Percentiles rank a stretch among this genome's conserved stretches.
Evolutionary conservation across 176 grass and related monocot genomes (phyloP).

Genomic region (Oryza meridionalis): DNA sequence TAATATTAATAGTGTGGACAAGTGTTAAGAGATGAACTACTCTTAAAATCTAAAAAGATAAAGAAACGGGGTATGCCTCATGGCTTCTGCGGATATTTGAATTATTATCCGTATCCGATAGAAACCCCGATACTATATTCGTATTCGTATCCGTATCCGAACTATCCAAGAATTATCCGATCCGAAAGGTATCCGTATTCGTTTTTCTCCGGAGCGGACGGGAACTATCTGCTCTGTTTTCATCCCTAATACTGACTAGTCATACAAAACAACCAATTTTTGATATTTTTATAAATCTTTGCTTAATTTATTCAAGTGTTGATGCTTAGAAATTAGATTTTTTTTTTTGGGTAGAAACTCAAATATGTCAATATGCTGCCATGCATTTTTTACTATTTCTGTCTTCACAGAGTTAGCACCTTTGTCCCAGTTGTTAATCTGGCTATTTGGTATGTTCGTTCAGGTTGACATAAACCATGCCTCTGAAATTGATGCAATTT

Average conservation of each 20-base stretch:
- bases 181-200: no score
- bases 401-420: constrained; percentile 8
- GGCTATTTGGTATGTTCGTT: constrained; percentile 20
- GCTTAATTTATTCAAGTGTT: constrained; percentile 6
- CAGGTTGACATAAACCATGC: constrained; percentile 89
- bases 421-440: constrained; percentile 25
- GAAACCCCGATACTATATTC: no score
- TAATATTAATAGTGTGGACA: no score
- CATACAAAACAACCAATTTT: constrained; percentile 12
- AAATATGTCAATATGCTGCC: not conserved
- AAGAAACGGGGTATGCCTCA: no score
- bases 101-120: no score
- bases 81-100: no score
- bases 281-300: constrained; percentile 1
- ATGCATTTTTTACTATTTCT: constrained; percentile 26
- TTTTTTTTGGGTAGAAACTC: constrained; percentile 10
- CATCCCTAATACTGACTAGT: not conserved
- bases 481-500: constrained; percentile 87
- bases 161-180: no score
- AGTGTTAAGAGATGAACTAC: no score
- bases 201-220: no score
- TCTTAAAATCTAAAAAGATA: no score
- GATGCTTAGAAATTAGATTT: constrained; percentile 12
- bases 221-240: no score
- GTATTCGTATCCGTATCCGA: no score